Evolutionary conservation across 768 basidiomycete species (phyloP), one percentile per base, ranked within the genome.

Genomic region (Leccinum subgranulosum): DNA sequence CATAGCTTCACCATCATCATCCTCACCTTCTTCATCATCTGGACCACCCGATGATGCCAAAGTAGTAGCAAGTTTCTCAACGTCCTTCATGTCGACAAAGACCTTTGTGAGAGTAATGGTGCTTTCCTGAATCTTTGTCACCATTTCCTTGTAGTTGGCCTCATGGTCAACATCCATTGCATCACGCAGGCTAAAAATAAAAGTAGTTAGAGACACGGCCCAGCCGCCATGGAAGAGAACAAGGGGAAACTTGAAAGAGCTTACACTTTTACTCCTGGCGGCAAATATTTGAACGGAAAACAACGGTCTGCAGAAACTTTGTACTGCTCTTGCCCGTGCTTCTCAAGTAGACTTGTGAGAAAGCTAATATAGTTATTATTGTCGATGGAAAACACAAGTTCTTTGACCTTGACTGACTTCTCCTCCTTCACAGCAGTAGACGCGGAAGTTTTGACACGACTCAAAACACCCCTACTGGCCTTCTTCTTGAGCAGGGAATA

Each of bases 291-390:
- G 59, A 60, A 62, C 46, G 55, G 14, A 28, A 56, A 65, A 0
- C 11, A 6, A 23, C 36, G 54, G 1, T 14, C 46, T 75, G 75
- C 81, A 0, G 27, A 46, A 0, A 76, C 5, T 0, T 23, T 55
- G 47, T 53, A 61, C 3, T 59, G 51, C 1, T 56, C 49, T 2
- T 60, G 51, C 0, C 54, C 41, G n/a, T n/a, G n/a, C n/a, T n/a
- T n/a, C n/a, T n/a, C n/a, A n/a, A n/a, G n/a, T n/a, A n/a, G n/a
- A n/a, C n/a, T n/a, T n/a, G n/a, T n/a, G n/a, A n/a, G n/a, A n/a
- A n/a, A n/a, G n/a, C n/a, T n/a, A n/a, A n/a, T n/a, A n/a, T n/a
- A n/a, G n/a, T n/a, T n/a, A n/a, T n/a, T n/a, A n/a, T n/a, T n/a
- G n/a, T n/a, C n/a, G n/a, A n/a, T n/a, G n/a, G n/a, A n/a, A n/a